Base-by-base conservation (phyloP, 306 rosid genomes). In the Castanopsis chinensis region DNA sequence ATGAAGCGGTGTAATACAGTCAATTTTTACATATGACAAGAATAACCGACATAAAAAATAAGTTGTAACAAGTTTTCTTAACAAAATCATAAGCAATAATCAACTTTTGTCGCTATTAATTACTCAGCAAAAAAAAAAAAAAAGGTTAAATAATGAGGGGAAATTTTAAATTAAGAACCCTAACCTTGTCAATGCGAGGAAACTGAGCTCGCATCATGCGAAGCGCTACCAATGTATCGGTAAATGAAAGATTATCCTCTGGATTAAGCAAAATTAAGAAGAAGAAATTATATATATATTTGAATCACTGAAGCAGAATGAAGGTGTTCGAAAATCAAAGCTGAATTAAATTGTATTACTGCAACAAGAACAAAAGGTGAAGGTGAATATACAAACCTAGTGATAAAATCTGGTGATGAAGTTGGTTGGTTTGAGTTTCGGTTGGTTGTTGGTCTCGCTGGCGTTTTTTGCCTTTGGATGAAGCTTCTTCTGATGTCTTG, bases 171-270 rank as follows among this genome's bases (percentile, higher is more conserved):
- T 57, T 27, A 74, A 41, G 49, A 77, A 54, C 10, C 59, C 77
- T 35, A 73, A 92, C 97, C 92, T 91, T 90, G 55, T 79, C 87
- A 76, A 67, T 76, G 19, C 49, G 81, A 11, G 97, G 97, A 82
- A 95, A 95, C 79, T 93, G 99, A 85, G 96, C 94, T 88, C 93
- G 89, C 96, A 95, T 93, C 72, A 95, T 93, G 23, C 88, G 97
- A 80, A 93, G 96, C 67, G 96, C 99, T 76, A 92, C 88, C 70
- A 93, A 73, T n/a, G 99, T 90, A 73, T 93, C 97, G 71, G 88
- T 76, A 71, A 95, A 92, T 49, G 89, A 77, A 35, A 95, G 97
- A 84, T 83, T 88, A 60, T 90, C 85, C 89, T 89, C 99, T 93
- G 91, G 73, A 82, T 73, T 32, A 68, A 52, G 20, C 67, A 4